Evolutionary conservation across 1,139 yeast species (phyloP), one percentile per base, ranked within the genome.

Genomic region (Lodderomyces beijingensis): DNA sequence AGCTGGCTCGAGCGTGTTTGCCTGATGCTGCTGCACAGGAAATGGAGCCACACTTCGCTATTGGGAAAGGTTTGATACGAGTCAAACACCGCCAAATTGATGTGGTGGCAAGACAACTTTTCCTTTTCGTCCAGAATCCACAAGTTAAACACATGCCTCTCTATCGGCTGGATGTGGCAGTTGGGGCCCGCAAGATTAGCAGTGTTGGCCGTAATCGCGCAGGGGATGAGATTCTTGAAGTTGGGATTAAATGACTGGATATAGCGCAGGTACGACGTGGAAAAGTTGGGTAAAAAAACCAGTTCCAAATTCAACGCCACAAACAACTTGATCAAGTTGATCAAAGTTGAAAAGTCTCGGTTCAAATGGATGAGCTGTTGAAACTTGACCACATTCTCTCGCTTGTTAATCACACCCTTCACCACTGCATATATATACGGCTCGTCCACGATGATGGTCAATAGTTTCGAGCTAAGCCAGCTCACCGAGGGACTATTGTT

Each of bases 151-250:
- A 41, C 37, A 16, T 34, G 32, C 6, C 35, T 29, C 14, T 42
- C 37, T 2, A 48, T 33, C 10, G 51, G 55, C 13, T 45, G 41
- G 11, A 47, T 29, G 16, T 43, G 36, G 15, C 45, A 42, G 21
- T n/a, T 4, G 31, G 28, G 13, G 28, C 29, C 5, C 22, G 16
- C 4, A 24, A 15, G 9, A 35, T 12, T 17, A 17, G 25, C 8
- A 37, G 31, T 7, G 8, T 23, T 9, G 14, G 9, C 6, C 39
- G 28, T 10, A 28, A 24, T 15, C 2, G 30, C 26, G 12, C 47
- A 32, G 15, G 41, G 47, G 17, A 41, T 44, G n/a, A 45, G 25
- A 20, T 47, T 45, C 17, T 35, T 43, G 14, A 50, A 46, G 3
- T 33, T 32, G 3, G 47, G 40, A 30, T 47, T 48, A 7, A 25